Evolutionary conservation across 192 early-diverging fungal genomes (phyloP), one percentile per base, ranked within the genome.

Genomic region (Phlyctochytrium arcticum): DNA sequence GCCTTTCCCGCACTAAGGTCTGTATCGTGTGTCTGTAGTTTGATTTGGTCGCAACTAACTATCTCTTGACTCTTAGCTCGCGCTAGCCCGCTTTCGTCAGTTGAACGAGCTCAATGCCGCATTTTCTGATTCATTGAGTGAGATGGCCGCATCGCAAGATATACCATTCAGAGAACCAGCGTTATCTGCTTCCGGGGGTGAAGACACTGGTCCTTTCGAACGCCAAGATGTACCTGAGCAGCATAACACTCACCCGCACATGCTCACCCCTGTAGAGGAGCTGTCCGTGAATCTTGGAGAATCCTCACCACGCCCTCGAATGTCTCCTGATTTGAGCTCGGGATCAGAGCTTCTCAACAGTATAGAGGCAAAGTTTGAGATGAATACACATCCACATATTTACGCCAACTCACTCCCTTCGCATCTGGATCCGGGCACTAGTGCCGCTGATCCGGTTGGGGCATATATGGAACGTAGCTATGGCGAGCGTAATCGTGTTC

Each of bases 71-170:
- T 44, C 39, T n/a, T n/a, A 53, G 30, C 50, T 54, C 9, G 66
- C 47, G 4, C 30, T 69, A 29, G 60, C 67, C 15, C 39, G 59
- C 30, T 69, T 55, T 34, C 67, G 58, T 9, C 37, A 69, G 46
- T 56, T 69, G 9, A 26, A 54, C 6, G 51, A 69, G 34, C 34
- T 60, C 34, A 69, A 69, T 36, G 55, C 30, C 29, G 57, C 67
- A 10, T 69, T 69, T 34, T 53, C 67, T n/a, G 60, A 69, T 8
- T 67, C 65, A 10, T 35, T 67, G 10, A 27, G 39, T n/a, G 37
- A 66, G 8, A 48, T 57, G 36, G 54, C 46, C n/a, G 62, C 62
- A 17, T 51, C 62, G 33, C 23, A 61, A 26, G 27, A 53, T 21
- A 12, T 44, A n/a, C n/a, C n/a, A n/a, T n/a, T n/a, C n/a, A n/a